Percentiles rank a stretch among this genome's conserved stretches.
These are phyloP conservation scores for Paramecium octaurelia DNA, from an alignment of 73 alveolate genomes.

Conservation along the genomic window DNA sequence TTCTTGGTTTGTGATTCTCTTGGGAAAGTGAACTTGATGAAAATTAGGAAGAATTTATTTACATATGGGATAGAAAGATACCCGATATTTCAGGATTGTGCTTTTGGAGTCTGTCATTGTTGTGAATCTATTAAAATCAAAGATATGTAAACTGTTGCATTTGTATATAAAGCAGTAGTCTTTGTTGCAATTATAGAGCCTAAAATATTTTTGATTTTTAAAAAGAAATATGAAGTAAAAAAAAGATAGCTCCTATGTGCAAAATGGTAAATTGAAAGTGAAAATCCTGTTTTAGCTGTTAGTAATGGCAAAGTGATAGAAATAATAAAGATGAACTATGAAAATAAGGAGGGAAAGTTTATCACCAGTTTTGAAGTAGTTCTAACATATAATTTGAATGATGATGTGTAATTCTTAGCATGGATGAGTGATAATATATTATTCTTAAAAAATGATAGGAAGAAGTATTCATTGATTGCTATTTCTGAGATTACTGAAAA, in stretches of 20 bases:
- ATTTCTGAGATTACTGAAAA: neutral
- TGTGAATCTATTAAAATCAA: neutral
- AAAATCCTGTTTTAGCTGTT: neutral
- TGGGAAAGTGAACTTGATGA: neutral
- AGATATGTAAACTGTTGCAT: neutral
- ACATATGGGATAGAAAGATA: neutral
- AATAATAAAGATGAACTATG: neutral
- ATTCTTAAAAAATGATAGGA: neutral
- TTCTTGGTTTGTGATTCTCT: neutral
- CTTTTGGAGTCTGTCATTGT: constrained; percentile 10
- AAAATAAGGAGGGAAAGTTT: neutral
- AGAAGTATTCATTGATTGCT: neutral
- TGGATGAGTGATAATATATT: neutral
- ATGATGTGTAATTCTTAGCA: neutral
- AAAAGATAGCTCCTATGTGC: neutral
- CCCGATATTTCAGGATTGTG: neutral
- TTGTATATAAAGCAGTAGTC: neutral
- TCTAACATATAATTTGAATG: neutral
- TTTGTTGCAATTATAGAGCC: constrained; percentile 14
- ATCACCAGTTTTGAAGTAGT: neutral
- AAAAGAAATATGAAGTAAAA: neutral
- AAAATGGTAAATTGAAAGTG: constrained; percentile 22
- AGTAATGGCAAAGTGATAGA: neutral
- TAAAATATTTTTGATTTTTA: neutral
- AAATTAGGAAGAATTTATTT: neutral